phyloP scores from a whole-genome alignment of 129 eudicot genomes.

The sunflower (Helianthus annuus) region DNA sequence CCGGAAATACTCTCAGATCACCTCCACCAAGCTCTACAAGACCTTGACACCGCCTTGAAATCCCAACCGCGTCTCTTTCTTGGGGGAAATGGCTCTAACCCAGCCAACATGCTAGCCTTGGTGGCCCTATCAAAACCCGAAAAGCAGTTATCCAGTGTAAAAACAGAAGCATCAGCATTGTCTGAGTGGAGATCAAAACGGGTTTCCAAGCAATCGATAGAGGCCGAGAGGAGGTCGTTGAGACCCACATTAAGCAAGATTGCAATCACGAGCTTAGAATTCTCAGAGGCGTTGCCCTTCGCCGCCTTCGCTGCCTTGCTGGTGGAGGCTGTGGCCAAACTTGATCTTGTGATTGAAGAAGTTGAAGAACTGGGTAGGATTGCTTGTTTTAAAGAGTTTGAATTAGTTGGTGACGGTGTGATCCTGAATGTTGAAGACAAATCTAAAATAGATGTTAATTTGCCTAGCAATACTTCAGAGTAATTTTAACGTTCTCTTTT shows the following conservation, averaged over 20 bases:
- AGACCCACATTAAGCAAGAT: constrained; percentile 34
- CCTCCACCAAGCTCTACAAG: constrained; percentile 51
- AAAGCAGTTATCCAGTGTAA: constrained; percentile 33
- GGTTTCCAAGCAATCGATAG: neutral
- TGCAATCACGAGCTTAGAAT: constrained; percentile 38
- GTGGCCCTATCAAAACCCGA: constrained; percentile 32
- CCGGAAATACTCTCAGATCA: constrained; percentile 45
- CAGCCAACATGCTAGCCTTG: constrained; percentile 27
- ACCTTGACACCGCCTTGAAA: constrained; percentile 39
- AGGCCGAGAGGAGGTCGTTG: constrained; percentile 18
- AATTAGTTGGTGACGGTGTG: constrained; percentile 31
- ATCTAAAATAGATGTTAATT: constrained; percentile 28
- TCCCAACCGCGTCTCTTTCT: constrained; percentile 46
- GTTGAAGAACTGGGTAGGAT: constrained; percentile 49
- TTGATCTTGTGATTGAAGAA: constrained; percentile 46
- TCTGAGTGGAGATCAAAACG: constrained; percentile 33
- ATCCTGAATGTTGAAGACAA: constrained; percentile 21
- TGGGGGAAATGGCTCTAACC: constrained; percentile 13
- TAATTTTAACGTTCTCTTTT: neutral
- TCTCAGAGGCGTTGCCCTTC: constrained; percentile 47
- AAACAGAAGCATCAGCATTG: constrained; percentile 30
- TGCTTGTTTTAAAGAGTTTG: constrained; percentile 44
- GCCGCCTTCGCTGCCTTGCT: constrained; percentile 43
- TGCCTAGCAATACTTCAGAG: constrained; percentile 14
- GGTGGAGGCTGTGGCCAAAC: constrained; percentile 44